Evolutionary conservation across 23 red algal species (phyloP).

Genomic region (Chondrus crispus): DNA sequence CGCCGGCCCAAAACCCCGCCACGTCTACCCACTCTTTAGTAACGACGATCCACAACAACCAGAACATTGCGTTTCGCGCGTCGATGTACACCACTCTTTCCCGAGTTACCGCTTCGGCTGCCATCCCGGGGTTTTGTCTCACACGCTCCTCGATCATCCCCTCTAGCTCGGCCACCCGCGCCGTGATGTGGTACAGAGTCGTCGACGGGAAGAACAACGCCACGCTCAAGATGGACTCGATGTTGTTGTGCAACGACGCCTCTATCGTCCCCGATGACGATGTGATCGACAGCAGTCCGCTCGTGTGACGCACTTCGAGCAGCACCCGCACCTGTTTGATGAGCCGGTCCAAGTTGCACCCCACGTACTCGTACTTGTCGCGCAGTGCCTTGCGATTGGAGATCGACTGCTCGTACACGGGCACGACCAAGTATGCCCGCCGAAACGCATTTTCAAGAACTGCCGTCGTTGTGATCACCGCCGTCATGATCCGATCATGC

Average conservation of each 20-base stretch:
- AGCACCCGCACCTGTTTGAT: slow-evolving; percentile 11
- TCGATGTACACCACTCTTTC: slow-evolving; percentile 1
- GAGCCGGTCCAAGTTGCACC: not conserved
- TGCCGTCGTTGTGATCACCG: slow-evolving; percentile 9
- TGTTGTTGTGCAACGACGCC: not conserved
- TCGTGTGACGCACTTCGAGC: not conserved
- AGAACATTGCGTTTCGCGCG: slow-evolving; percentile 2
- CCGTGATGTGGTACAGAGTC: not conserved
- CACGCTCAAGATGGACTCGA: not conserved
- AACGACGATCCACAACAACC: slow-evolving; percentile 2
- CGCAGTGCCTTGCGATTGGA: slow-evolving; percentile 1
- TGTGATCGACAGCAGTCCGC: not conserved
- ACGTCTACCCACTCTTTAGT: not conserved
- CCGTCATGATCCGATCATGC: not conserved
- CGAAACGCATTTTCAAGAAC: not conserved
- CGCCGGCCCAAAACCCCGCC: not conserved
- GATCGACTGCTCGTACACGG: not conserved
- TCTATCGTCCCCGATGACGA: not conserved
- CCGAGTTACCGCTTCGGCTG: not conserved
- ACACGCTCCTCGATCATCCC: not conserved
- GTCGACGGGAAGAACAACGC: not conserved
- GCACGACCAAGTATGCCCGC: not conserved
- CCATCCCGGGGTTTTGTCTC: not conserved
- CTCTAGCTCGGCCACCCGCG: not conserved
- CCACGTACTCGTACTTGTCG: not conserved